A percentile compares a stretch with the other conserved stretches of the same genome.
phyloP scores from a whole-genome alignment of 768 basidiomycete species.

The Tephrocybe sp. region DNA sequence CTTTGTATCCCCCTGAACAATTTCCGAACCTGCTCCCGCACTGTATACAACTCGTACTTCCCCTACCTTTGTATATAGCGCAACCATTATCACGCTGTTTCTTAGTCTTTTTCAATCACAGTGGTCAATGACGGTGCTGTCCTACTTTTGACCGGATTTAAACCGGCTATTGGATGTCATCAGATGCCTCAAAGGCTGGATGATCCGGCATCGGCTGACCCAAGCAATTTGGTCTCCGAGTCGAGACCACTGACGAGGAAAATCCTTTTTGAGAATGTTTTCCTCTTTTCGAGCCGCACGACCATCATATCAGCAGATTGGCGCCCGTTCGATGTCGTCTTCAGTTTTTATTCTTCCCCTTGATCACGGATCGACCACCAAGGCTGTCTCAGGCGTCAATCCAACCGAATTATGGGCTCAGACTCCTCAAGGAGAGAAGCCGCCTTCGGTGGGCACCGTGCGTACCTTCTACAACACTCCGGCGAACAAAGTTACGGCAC shows the following conservation, averaged over 20 bases:
- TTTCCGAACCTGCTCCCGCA: neutral
- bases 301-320: slow-evolving; percentile 20
- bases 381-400: slow-evolving; percentile 38
- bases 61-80: slow-evolving; percentile 2
- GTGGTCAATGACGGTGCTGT: neutral
- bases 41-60: neutral
- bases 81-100: neutral
- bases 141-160: too few relatives aligned
- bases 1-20: neutral
- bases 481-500: slow-evolving; percentile 43
- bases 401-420: slow-evolving; percentile 51
- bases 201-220: slow-evolving; percentile 4
- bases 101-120: neutral
- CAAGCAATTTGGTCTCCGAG: neutral
- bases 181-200: neutral
- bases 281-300: slow-evolving; percentile 17
- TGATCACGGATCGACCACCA: slow-evolving; percentile 42
- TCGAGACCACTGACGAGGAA: neutral
- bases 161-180: too few relatives aligned
- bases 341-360: slow-evolving; percentile 59
- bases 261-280: slow-evolving; percentile 10
- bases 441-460: slow-evolving; percentile 60
- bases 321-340: slow-evolving; percentile 46
- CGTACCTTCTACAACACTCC: slow-evolving; percentile 65
- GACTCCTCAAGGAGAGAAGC: slow-evolving; percentile 49